Evolutionary conservation across 129 eudicot genomes (phyloP), one percentile per base, ranked within the genome.

Genomic region (Rutidosis leptorrhynchoides): DNA sequence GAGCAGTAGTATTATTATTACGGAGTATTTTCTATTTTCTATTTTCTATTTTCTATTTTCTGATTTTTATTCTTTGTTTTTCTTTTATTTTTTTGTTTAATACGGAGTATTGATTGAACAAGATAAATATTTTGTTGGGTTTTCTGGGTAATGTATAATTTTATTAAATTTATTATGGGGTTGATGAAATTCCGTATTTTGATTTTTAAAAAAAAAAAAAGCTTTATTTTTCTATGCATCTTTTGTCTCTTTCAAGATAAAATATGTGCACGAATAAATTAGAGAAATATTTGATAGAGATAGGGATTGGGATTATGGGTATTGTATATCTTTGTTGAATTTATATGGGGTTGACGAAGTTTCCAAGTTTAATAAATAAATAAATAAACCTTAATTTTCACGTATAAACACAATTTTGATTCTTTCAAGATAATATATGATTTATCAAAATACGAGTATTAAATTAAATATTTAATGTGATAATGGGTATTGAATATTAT

Each of bases 241-340:
- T 0, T 15, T 63, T 48, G 19, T 21, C 9, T 58, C 22, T 21
- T 62, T 15, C 2, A n/a, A 40, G 46, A 42, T 55, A 52, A 4
- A 26, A 12, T 14, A 63, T 63, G 29, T 14, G 30, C 61, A 60
- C 22, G 62, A 33, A 33, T 33, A 67, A 32, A 37, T 17, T 19
- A 46, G 48, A 3, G 12, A 48, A 48, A 46, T 65, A 65, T 62
- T 62, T 62, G 16, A 26, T 20, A 26, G n/a, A n/a, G n/a, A n/a
- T n/a, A n/a, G n/a, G n/a, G n/a, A n/a, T n/a, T n/a, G 17, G 58
- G 20, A 68, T 55, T 32, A 30, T 68, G 55, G 64, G 28, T 53
- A 37, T 56, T 69, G 15, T 4, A 25, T 37, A n/a, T 6, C 9
- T 56, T 26, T 7, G 26, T 56, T 55, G 11, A 17, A 37, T 56